These are phyloP conservation scores for Micractinium conductrix DNA, from an alignment of 139 green algal species.

Conservation along the genomic window DNA sequence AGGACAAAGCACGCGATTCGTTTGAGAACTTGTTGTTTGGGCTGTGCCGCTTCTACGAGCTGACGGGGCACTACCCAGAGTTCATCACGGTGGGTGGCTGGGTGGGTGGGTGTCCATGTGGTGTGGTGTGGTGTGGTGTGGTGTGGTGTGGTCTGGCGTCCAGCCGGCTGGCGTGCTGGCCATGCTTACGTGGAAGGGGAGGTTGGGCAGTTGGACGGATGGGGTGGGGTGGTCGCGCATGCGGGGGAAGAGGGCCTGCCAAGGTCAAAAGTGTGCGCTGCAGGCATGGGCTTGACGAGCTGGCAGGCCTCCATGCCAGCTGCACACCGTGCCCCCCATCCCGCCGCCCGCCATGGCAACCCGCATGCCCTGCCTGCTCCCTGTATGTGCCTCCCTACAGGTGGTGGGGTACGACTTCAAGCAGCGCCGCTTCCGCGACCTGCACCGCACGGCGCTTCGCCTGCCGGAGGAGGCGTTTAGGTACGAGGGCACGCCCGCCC, in stretches of 20 bases:
- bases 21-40: constrained; percentile 96
- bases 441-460: constrained; percentile 79
- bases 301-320: not conserved
- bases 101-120: too few relatives aligned
- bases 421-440: constrained; percentile 70
- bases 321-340: not conserved
- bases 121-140: too few relatives aligned
- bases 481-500: constrained; percentile 82
- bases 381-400: constrained; percentile 37
- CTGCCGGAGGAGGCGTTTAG: constrained; percentile 72
- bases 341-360: too few relatives aligned
- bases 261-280: too few relatives aligned
- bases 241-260: too few relatives aligned
- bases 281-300: too few relatives aligned
- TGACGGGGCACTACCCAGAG: constrained; percentile 81
- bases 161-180: too few relatives aligned
- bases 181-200: too few relatives aligned
- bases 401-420: constrained; percentile 95
- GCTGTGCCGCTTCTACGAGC: constrained; percentile 84
- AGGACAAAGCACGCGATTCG: constrained; percentile 87
- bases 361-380: too few relatives aligned
- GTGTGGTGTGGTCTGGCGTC: too few relatives aligned
- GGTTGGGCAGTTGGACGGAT: too few relatives aligned
- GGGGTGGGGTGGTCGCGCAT: too few relatives aligned
- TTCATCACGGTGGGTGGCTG: constrained; percentile 43